Percentiles rank a stretch among this genome's conserved stretches.
Conservation (phyloP, 441 rosid genomes). For the Croton laevigatus region DNA sequence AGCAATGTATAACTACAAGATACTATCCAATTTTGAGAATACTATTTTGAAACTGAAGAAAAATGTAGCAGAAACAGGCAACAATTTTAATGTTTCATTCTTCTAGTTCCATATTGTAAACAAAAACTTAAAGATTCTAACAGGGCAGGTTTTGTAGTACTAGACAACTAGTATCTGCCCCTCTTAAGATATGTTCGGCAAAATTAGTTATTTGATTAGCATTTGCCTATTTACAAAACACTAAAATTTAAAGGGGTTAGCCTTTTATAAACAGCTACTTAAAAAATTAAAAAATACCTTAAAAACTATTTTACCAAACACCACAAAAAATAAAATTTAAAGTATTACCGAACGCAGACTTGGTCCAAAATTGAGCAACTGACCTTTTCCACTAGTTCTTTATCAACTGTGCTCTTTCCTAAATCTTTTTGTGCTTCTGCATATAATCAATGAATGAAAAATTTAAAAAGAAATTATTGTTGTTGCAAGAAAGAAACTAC, state of each 20-base stretch:
- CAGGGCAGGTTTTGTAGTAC: no score
- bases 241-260: no score
- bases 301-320: not conserved
- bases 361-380: slow-evolving; percentile 20
- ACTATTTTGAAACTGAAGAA: not conserved
- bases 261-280: no score
- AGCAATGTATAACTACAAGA: slow-evolving; percentile 12
- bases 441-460: slow-evolving; percentile 7
- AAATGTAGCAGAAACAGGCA: not conserved
- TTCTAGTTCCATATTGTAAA: no score
- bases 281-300: not conserved
- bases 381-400: slow-evolving; percentile 87
- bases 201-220: not conserved
- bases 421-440: slow-evolving; percentile 71
- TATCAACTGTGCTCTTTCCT: slow-evolving; percentile 63
- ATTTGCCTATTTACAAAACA: not conserved
- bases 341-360: not conserved
- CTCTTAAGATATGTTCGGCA: no score
- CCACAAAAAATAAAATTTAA: not conserved
- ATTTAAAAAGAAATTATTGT: no score
- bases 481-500: no score
- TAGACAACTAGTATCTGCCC: not conserved
- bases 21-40: not conserved
- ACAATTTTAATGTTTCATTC: not conserved
- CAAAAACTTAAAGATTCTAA: no score